These are phyloP conservation scores for Trichoderma reesei DNA, from an alignment of 495 filamentous ascomycete genomes.

Conservation along the genomic window DNA sequence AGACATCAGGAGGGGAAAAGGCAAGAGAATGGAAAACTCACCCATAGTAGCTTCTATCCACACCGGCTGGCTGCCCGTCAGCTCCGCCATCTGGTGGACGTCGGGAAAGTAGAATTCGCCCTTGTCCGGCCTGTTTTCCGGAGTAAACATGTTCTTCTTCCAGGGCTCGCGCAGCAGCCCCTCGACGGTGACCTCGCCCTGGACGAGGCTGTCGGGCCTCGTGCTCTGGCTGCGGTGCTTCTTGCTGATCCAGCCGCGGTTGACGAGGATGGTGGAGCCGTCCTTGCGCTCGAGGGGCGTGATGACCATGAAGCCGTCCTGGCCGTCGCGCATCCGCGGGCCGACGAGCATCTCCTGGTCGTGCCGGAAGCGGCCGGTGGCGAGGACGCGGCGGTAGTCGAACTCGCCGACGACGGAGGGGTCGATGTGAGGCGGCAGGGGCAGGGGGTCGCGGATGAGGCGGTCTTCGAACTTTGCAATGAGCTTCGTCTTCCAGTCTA, in stretches of 20 bases:
- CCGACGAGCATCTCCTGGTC: slow-evolving; percentile 94
- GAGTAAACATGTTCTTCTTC: slow-evolving; percentile 97
- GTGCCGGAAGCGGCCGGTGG: slow-evolving; percentile 68
- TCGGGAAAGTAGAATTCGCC: slow-evolving; percentile 93
- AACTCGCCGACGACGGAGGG: slow-evolving; percentile 72
- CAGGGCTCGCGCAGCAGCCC: slow-evolving; percentile 82
- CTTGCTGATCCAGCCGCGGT: slow-evolving; percentile 82
- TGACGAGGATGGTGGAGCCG: slow-evolving; percentile 59
- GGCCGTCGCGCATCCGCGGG: slow-evolving; percentile 76
- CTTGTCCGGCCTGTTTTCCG: slow-evolving; percentile 70
- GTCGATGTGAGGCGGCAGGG: slow-evolving; percentile 75
- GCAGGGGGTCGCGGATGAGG: slow-evolving; percentile 73
- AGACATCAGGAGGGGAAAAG: too few species aligned
- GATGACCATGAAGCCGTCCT: slow-evolving; percentile 82
- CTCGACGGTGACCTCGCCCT: slow-evolving; percentile 62
- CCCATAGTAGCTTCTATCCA: slow-evolving; percentile 97
- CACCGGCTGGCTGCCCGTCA: slow-evolving; percentile 75
- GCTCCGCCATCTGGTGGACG: slow-evolving; percentile 80
- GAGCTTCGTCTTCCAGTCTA: slow-evolving; percentile 86
- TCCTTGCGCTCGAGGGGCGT: slow-evolving; percentile 71
- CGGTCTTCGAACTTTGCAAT: slow-evolving; percentile 87
- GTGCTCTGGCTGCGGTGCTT: slow-evolving; percentile 52
- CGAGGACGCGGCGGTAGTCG: slow-evolving; percentile 77
- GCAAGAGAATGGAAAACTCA: slow-evolving; percentile 21
- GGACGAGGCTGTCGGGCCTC: slow-evolving; percentile 50